These are phyloP conservation scores for Mortierella sp. DNA, from an alignment of 371 early-diverging fungal species.

Conservation along the genomic window DNA sequence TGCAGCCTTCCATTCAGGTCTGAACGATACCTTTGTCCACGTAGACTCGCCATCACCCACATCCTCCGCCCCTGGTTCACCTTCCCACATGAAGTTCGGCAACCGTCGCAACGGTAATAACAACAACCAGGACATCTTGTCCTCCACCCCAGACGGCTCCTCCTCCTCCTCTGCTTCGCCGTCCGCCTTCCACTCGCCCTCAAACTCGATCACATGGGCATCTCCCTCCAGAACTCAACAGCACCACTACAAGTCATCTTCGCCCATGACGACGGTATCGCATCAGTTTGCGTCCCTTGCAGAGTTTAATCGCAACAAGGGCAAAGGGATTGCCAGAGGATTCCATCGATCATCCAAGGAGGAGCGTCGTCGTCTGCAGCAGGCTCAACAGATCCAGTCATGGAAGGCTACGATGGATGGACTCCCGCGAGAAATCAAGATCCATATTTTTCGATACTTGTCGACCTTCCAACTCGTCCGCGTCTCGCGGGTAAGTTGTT, in stretches of 20 bases:
- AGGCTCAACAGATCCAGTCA: background rate
- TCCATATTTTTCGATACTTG: conserved; percentile 49
- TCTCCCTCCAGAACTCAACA: conserved; percentile 14
- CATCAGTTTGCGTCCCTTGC: conserved; percentile 14
- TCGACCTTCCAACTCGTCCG: conserved; percentile 52
- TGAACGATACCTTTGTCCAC: background rate
- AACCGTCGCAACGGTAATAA: background rate
- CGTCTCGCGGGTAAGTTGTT: conserved; percentile 32
- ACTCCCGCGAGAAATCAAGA: conserved; percentile 47
- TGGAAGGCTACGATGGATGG: conserved; percentile 27
- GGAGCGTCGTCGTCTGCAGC: background rate
- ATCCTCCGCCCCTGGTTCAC: background rate
- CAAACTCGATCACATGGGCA: conserved; percentile 29
- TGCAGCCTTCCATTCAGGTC: background rate
- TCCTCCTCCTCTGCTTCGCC: conserved; percentile 23
- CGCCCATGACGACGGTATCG: background rate
- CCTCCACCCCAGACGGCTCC: background rate
- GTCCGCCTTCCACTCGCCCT: conserved; percentile 25
- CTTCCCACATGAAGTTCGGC: background rate
- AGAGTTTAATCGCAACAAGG: conserved; percentile 11
- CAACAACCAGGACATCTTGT: background rate
- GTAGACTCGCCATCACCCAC: background rate
- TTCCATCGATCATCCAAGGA: conserved; percentile 1
- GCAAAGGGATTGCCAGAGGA: conserved; percentile 14
- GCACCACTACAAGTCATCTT: conserved; percentile 6